A percentile compares a stretch with the other conserved stretches of the same genome.
Evolutionary conservation across 768 basidiomycete genomes (phyloP).

Genomic region (Suillus alpinus): DNA sequence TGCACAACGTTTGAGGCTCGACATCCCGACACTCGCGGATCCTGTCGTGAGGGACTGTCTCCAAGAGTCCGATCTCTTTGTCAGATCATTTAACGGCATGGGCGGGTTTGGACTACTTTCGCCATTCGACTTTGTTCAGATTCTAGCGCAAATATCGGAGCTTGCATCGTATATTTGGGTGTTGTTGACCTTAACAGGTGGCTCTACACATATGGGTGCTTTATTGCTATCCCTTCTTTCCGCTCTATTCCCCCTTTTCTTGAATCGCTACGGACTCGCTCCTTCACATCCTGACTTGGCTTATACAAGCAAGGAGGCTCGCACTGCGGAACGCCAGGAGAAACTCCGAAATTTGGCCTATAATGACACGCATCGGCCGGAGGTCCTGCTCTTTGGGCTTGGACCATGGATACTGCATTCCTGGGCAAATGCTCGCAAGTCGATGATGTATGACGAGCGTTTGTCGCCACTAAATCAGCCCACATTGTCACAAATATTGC

Average conservation of each 20-base stretch:
- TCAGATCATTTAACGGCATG: constrained; percentile 72
- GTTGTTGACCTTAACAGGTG: constrained; percentile 59
- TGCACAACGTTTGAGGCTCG: constrained; percentile 71
- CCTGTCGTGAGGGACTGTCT: constrained; percentile 72
- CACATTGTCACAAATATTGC: constrained; percentile 44
- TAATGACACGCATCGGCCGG: constrained; percentile 74
- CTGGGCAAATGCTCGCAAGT: constrained; percentile 66
- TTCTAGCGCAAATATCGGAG: constrained; percentile 70
- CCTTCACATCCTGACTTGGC: constrained; percentile 41
- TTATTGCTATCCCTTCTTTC: constrained; percentile 62
- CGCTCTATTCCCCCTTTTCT: constrained; percentile 54
- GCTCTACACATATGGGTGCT: constrained; percentile 50
- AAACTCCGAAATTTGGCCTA: constrained; percentile 72
- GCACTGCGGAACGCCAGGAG: constrained; percentile 69
- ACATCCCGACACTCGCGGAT: constrained; percentile 76
- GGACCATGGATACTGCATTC: constrained; percentile 81
- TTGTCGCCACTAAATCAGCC: constrained; percentile 33
- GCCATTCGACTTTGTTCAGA: constrained; percentile 74
- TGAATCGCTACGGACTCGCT: constrained; percentile 48
- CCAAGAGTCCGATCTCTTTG: constrained; percentile 85
- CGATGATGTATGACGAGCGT: constrained; percentile 57
- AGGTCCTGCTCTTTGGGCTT: constrained; percentile 79
- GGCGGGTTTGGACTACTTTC: constrained; percentile 77
- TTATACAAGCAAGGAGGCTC: constrained; percentile 55
- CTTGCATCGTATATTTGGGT: constrained; percentile 70